Conservation (phyloP, 805 yeast species). For the Pichia ethanolica region DNA sequence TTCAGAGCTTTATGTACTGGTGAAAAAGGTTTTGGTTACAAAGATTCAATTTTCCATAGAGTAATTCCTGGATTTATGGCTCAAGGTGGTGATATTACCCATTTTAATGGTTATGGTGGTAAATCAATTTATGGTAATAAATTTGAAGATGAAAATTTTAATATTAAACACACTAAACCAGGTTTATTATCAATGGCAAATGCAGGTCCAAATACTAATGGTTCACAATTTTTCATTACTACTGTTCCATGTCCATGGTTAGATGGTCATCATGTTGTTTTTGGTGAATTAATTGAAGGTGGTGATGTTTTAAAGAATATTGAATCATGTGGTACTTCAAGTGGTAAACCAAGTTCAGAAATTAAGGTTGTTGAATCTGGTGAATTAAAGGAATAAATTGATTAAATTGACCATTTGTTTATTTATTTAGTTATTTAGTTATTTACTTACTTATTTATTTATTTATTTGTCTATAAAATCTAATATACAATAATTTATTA, state of each 20-base stretch:
- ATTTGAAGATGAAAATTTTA: slow-evolving; percentile 56
- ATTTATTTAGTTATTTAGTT: background rate
- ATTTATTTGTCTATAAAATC: background rate
- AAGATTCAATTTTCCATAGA: slow-evolving; percentile 87
- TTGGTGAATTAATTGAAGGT: slow-evolving; percentile 69
- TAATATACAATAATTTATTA: too few species aligned
- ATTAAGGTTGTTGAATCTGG: slow-evolving; percentile 54
- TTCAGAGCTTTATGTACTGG: slow-evolving; percentile 82
- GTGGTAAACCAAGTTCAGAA: slow-evolving; percentile 44
- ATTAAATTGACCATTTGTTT: background rate
- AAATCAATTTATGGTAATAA: slow-evolving; percentile 72
- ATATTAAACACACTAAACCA: slow-evolving; percentile 66
- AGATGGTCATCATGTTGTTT: slow-evolving; percentile 73
- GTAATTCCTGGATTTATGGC: slow-evolving; percentile 95
- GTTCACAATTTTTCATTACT: slow-evolving; percentile 85
- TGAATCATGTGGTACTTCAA: slow-evolving; percentile 54
- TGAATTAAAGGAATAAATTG: slow-evolving; percentile 34
- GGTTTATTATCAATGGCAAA: slow-evolving; percentile 89
- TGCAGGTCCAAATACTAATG: slow-evolving; percentile 89
- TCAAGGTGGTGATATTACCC: slow-evolving; percentile 89
- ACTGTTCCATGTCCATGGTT: slow-evolving; percentile 73
- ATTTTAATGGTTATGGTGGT: slow-evolving; percentile 91
- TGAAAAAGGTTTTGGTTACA: slow-evolving; percentile 90
- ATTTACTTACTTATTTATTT: background rate
- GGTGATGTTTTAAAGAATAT: slow-evolving; percentile 70